phyloP scores from a whole-genome alignment of 2,329 filamentous ascomycete genomes.

The Parastagonospora nodorum region DNA sequence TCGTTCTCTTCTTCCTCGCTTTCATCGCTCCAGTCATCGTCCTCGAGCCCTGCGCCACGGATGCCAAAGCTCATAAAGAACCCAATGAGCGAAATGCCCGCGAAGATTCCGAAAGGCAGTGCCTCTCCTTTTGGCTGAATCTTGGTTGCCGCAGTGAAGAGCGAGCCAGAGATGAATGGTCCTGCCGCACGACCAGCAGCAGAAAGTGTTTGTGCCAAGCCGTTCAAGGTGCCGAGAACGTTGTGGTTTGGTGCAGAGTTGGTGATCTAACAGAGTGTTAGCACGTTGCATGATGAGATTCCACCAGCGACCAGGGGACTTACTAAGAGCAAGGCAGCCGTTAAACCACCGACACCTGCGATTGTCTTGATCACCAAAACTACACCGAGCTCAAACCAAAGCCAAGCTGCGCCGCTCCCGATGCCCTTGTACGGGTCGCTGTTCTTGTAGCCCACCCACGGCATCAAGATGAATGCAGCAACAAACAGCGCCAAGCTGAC shows the following conservation, averaged over 20 bases:
- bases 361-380: slow-evolving; percentile 89
- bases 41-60: slow-evolving; percentile 64
- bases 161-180: slow-evolving; percentile 82
- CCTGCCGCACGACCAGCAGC: slow-evolving; percentile 88
- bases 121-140: slow-evolving; percentile 81
- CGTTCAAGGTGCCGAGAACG: slow-evolving; percentile 87
- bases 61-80: slow-evolving; percentile 83
- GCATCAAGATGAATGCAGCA: slow-evolving; percentile 83
- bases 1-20: slow-evolving; percentile 36
- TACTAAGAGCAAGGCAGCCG: slow-evolving; percentile 85
- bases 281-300: neutral
- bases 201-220: slow-evolving; percentile 89
- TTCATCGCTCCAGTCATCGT: slow-evolving; percentile 58
- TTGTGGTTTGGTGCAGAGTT: slow-evolving; percentile 88
- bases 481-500: slow-evolving; percentile 79
- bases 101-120: slow-evolving; percentile 86
- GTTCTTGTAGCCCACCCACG: slow-evolving; percentile 81
- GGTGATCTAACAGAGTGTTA: slow-evolving; percentile 68
- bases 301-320: slow-evolving; percentile 37
- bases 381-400: slow-evolving; percentile 80
- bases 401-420: slow-evolving; percentile 66
- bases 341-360: slow-evolving; percentile 85
- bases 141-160: slow-evolving; percentile 79
- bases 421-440: slow-evolving; percentile 56
- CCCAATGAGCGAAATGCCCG: slow-evolving; percentile 77